Evolutionary conservation across 1,284 basidiomycete species (phyloP), one percentile per base, ranked within the genome.

Genomic region (Cryptococcus hybrid): DNA sequence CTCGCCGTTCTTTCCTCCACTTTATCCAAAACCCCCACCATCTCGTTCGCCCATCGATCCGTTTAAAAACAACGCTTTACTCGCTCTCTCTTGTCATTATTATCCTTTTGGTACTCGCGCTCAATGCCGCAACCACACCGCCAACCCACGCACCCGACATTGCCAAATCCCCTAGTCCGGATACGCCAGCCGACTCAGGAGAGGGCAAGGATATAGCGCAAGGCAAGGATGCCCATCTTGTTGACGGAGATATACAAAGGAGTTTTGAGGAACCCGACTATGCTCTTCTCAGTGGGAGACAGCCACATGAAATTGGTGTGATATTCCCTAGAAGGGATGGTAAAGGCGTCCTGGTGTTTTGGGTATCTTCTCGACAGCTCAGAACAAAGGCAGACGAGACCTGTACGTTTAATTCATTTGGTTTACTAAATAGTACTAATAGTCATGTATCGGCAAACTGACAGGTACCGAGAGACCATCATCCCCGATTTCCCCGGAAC

Each of bases 241-340:
- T 65, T 4, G 66, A 72, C 47, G 64, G 68, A 49, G 69, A 73
- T 43, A 65, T 73, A 7, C 69, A 71, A 53, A 50, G 73, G 37
- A 69, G 65, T 54, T 78, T 77, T 50, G 77, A 78, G 53, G 78
- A 78, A 57, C 78, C 78, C 0, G 75, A 78, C 63, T 79, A 65
- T 58, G 68, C 67, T 5, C 59, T 79, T 30, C 57, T 78, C 50
- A 67, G 65, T 42, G 64, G 66, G 8, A 60, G n/a, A 24, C 77
- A 75, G 58, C 78, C 78, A 15, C 37, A 12, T 12, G 39, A 37
- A 38, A 72, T 78, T n/a, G 76, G 6, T 78, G 77, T 56, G 71
- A 77, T 60, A 66, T 78, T 38, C 68, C 7, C 38, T 76, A 9
- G 61, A 65, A 37, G 69, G 65, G 47, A 62, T 8, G 69, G 71